Conservation (phyloP, 805 yeast genomes). For the Kodamaea leandrae region DNA sequence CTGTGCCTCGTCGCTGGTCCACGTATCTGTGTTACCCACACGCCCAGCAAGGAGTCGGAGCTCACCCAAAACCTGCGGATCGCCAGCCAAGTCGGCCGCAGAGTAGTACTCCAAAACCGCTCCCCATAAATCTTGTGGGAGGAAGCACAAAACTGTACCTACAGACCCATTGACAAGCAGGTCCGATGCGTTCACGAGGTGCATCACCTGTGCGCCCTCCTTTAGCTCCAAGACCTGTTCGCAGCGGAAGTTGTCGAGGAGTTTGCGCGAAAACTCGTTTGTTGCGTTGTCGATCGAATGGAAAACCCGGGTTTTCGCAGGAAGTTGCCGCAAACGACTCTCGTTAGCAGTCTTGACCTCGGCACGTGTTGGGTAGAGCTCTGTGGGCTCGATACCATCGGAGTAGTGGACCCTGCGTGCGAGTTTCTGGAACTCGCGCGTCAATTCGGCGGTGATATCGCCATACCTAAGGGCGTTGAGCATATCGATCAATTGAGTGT, state of each 20-base stretch:
- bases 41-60: constrained; percentile 20
- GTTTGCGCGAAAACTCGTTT: constrained; percentile 20
- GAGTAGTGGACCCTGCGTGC: constrained; percentile 55
- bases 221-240: constrained; percentile 62
- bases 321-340: constrained; percentile 36
- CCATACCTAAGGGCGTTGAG: constrained; percentile 82
- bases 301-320: constrained; percentile 46
- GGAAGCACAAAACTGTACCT: constrained; percentile 68
- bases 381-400: constrained; percentile 87
- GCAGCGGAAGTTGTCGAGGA: constrained; percentile 68
- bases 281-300: constrained; percentile 36
- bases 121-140: constrained; percentile 24
- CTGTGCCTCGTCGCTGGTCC: constrained; percentile 18
- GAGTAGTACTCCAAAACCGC: constrained; percentile 26
- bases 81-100: constrained; percentile 13
- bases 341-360: constrained; percentile 81
- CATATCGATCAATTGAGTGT: constrained; percentile 69
- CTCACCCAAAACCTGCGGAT: constrained; percentile 23
- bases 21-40: constrained; percentile 20
- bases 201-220: constrained; percentile 92
- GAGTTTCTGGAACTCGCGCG: constrained; percentile 48
- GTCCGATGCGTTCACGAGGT: constrained; percentile 71
- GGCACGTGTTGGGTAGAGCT: constrained; percentile 76
- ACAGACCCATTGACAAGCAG: constrained; percentile 88
- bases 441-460: constrained; percentile 48